Percentiles rank a stretch among this genome's conserved stretches.
These are phyloP conservation scores for Starmerella tilneyi DNA, from an alignment of 805 yeast species.

Conservation along the genomic window DNA sequence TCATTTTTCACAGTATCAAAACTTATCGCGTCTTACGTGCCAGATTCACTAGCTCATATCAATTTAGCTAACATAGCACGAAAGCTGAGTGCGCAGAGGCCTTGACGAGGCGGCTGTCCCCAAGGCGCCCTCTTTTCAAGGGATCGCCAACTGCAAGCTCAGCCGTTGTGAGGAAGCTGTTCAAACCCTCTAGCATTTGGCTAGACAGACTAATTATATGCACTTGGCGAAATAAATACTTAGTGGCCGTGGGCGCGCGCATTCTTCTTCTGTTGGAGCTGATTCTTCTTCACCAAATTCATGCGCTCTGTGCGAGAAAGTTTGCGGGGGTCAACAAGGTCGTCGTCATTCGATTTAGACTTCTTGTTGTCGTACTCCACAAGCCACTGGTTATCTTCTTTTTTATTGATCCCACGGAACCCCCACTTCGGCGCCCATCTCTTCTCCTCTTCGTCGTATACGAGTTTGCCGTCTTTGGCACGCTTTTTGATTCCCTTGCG, in stretches of 20 bases:
- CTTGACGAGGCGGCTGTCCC: no score
- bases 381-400: constrained; percentile 82
- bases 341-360: constrained; percentile 31
- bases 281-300: constrained; percentile 73
- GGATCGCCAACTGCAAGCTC: no score
- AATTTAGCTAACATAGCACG: no score
- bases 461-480: constrained; percentile 80
- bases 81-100: not conserved
- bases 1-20: not conserved
- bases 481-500: constrained; percentile 89
- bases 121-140: no score
- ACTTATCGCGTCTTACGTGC: no score
- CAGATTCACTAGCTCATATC: no score
- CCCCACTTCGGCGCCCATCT: constrained; percentile 99
- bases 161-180: no score
- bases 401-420: constrained; percentile 83
- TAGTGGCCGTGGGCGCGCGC: constrained; percentile 21
- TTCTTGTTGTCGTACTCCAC: constrained; percentile 66
- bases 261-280: constrained; percentile 74
- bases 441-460: constrained; percentile 76
- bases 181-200: no score
- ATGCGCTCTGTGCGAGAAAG: constrained; percentile 74
- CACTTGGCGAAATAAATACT: not conserved
- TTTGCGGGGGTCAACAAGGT: constrained; percentile 77
- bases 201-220: constrained; percentile 2